Percentiles rank a stretch among this genome's conserved stretches.
Evolutionary conservation across 192 early-diverging fungal genomes (phyloP).

Genomic region (Coemansia sp.): DNA sequence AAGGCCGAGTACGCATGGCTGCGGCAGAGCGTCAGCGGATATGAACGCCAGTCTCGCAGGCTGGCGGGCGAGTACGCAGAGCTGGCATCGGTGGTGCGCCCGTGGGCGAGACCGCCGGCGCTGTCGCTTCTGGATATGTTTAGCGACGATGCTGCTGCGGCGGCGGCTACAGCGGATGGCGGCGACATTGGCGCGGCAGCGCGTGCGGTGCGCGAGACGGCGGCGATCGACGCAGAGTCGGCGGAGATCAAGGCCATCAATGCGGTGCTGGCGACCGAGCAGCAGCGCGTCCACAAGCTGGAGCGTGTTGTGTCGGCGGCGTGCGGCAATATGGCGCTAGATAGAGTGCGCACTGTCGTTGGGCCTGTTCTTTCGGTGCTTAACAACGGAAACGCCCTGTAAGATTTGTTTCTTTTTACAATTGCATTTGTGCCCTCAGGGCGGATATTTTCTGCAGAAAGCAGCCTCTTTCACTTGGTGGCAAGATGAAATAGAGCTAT

Average conservation of each 20-base stretch:
- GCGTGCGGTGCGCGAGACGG: conserved; percentile 8
- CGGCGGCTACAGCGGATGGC: background rate
- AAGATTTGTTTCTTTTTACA: background rate
- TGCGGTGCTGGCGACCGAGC: conserved; percentile 34
- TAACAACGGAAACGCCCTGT: conserved; percentile 47
- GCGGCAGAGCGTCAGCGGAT: conserved; percentile 13
- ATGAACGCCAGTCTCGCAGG: conserved; percentile 21
- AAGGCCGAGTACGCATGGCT: conserved; percentile 35
- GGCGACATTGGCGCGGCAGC: background rate
- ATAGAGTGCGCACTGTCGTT: conserved; percentile 50
- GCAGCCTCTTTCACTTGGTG: too few species aligned
- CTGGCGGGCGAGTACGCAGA: conserved; percentile 44
- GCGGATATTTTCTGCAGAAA: too few species aligned
- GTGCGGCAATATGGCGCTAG: conserved; percentile 53
- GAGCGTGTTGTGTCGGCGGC: conserved; percentile 56
- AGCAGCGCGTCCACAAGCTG: conserved; percentile 49
- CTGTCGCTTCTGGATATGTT: conserved; percentile 13
- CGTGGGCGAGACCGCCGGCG: conserved; percentile 33
- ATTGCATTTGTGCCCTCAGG: background rate
- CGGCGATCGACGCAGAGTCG: conserved; percentile 20
- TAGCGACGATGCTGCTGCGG: background rate
- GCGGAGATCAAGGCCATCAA: conserved; percentile 34
- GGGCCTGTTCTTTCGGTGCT: conserved; percentile 53
- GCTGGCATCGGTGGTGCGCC: conserved; percentile 32
- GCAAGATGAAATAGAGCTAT: too few species aligned